These are phyloP conservation scores for Noccaea caerulescens DNA, from an alignment of 345 rosid genomes.

Conservation along the genomic window DNA sequence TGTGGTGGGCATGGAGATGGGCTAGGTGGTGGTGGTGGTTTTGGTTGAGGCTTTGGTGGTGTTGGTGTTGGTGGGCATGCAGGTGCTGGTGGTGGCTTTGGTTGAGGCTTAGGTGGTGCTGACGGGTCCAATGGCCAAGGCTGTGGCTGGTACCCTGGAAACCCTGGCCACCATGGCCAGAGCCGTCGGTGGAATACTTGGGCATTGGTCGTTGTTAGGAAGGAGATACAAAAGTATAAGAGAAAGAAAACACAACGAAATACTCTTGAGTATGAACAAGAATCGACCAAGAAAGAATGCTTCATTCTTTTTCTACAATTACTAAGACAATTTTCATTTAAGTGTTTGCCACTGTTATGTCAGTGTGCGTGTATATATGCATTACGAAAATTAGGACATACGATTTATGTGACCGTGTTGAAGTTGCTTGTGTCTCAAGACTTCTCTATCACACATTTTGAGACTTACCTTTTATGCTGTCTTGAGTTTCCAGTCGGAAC, in stretches of 20 bases:
- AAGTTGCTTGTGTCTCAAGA: conserved; percentile 34
- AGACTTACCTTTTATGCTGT: conserved; percentile 29
- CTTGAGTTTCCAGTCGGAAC: conserved; percentile 20
- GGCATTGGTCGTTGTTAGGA: conserved; percentile 30
- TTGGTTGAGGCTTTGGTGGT: conserved; percentile 35
- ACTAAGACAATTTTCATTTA: conserved; percentile 13
- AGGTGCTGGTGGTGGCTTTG: conserved; percentile 35
- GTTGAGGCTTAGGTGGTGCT: conserved; percentile 27
- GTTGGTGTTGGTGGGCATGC: conserved; percentile 30
- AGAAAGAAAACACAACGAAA: conserved; percentile 26
- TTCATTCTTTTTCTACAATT: conserved; percentile 39
- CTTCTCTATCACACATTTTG: conserved; percentile 39
- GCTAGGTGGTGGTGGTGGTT: conserved; percentile 30
- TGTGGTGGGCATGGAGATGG: conserved; percentile 16
- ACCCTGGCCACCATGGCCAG: conserved; percentile 43
- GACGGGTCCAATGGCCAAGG: conserved; percentile 32
- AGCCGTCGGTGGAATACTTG: conserved; percentile 36
- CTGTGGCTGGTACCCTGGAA: conserved; percentile 23
- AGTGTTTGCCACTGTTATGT: conserved; percentile 27
- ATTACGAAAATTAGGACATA: conserved; percentile 37
- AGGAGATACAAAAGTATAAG: conserved; percentile 28
- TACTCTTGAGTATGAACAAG: conserved; percentile 27
- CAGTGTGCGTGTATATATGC: conserved; percentile 28
- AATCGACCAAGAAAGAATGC: conserved; percentile 25
- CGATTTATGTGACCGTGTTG: conserved; percentile 30